A percentile compares a stretch with the other conserved stretches of the same genome.
Conservation (phyloP, 495 filamentous ascomycete genomes). For the Annulohypoxylon stygium region DNA sequence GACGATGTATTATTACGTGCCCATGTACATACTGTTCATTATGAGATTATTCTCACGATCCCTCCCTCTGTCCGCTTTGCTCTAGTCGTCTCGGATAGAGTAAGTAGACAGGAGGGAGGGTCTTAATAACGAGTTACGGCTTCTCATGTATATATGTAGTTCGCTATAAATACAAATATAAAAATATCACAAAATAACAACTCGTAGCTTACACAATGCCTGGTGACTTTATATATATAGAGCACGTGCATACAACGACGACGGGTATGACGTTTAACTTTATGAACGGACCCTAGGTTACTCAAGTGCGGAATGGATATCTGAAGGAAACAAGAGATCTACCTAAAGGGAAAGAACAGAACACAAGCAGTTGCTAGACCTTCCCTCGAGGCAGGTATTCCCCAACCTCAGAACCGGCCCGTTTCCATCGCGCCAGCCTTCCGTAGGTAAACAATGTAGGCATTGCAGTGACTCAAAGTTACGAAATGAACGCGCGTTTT, state of each 20-base stretch:
- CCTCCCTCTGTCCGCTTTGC: not conserved
- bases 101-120: slow-evolving; percentile 6
- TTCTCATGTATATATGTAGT: slow-evolving; percentile 31
- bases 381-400: not conserved
- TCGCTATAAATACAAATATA: slow-evolving; percentile 8
- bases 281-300: not conserved
- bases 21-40: slow-evolving; percentile 17
- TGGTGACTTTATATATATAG: no score
- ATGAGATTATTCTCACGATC: slow-evolving; percentile 26
- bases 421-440: not conserved
- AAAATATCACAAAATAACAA: not conserved
- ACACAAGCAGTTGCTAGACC: not conserved
- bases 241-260: not conserved
- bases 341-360: slow-evolving; percentile 11
- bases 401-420: slow-evolving; percentile 2
- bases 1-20: slow-evolving; percentile 33
- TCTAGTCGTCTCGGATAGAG: not conserved
- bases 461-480: slow-evolving; percentile 18
- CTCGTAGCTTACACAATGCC: no score
- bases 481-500: slow-evolving; percentile 9
- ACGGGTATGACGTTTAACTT: not conserved
- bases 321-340: slow-evolving; percentile 5
- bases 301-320: slow-evolving; percentile 30
- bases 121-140: slow-evolving; percentile 35
- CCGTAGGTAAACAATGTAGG: slow-evolving; percentile 10